Base-by-base conservation (phyloP, 1,139 yeast genomes). In the Nakaseomyces uthaithaninus region DNA sequence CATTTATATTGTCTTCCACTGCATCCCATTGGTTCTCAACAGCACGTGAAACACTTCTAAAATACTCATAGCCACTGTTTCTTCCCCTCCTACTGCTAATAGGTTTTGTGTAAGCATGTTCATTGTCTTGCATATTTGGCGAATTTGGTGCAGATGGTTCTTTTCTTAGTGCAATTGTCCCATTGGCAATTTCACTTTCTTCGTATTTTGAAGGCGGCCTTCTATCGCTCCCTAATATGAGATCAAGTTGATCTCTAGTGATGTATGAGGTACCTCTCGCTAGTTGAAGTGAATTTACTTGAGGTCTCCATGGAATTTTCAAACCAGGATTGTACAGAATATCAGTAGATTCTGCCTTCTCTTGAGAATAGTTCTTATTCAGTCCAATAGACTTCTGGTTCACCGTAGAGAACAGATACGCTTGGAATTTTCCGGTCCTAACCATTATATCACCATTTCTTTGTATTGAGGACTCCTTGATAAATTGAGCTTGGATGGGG, bases 251-350 rank as follows among this genome's bases (percentile, higher is more conserved):
- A 1, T 72, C 70, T 25, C 72, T 62, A 2, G 77, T 67, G 12
- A 81, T 71, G 45, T 71, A 70, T 31, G 74, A 75, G 1, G 80
- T 71, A 4, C 95, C 95, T 50, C 80, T 77, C 9, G 93, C 86
- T 94, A 96, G 84, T 62, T 81, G 93, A 41, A 85, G 67, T 0
- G 94, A 76, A 39, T 87, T 76, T 4, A 85, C 77, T 3, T 76
- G 70, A 1, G 98, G 98, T 37, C 97, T 71, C 18, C 77, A 75
- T 1, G 95, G 94, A 10, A 83, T 75, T 14, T 71, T 61, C 11
- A 78, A 65, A 42, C 72, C 73, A 17, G 73, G 76, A 49, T 80
- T 76, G 60, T 79, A 81, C 25, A 81, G 59, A 4, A 66, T 57
- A 52, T 78, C 86, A 1, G 63, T 53, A 7, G 60, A 55, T 12